Evolutionary conservation across 441 rosid species (phyloP), one percentile per base, ranked within the genome.

Genomic region (Adansonia madagascariensis): DNA sequence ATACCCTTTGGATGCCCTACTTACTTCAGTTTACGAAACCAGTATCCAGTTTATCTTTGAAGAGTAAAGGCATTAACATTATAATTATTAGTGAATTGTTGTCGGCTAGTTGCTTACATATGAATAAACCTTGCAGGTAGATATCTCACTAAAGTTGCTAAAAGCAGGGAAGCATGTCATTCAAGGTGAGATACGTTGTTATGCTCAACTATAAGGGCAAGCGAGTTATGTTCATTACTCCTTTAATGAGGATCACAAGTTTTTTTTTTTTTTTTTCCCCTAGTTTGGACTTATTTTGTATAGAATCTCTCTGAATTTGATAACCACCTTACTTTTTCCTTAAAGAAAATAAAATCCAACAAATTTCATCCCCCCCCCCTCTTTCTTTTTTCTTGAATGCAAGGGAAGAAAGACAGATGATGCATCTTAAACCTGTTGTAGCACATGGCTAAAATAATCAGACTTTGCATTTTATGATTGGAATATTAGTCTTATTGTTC

Each of bases 101-200:
- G 43, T 60, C 75, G 64, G 64, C 3, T 27, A 31, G 31, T 31
- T 27, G 15, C 66, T 52, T 11, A 39, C 46, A 11, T 44, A 17
- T 53, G 63, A 35, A 41, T 18, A 59, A 80, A 74, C 63, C 53
- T 0, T 89, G 84, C 84, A 96, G 99, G 96, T 91, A 80, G 96
- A 91, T 80, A 84, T 88, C 82, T 91, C 99, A 53, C 64, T 96
- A 63, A 91, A 86, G 88, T 87, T 96, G 86, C 89, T 94, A 17
- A 90, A 89, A 87, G 94, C 91, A 27, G 98, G 98, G 80, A 94
- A 96, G 84, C 98, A 96, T 78, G 96, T 96, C 70, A 89, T 94
- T 83, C 98, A 96, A 91, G 99, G 98, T 92, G 63, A 82, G 50
- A 75, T 55, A 53, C 2, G 22, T 0, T 75, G 81, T 44, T 71